phyloP scores from a whole-genome alignment of 2,329 filamentous ascomycete genomes.

The Xylariaceae sp. region DNA sequence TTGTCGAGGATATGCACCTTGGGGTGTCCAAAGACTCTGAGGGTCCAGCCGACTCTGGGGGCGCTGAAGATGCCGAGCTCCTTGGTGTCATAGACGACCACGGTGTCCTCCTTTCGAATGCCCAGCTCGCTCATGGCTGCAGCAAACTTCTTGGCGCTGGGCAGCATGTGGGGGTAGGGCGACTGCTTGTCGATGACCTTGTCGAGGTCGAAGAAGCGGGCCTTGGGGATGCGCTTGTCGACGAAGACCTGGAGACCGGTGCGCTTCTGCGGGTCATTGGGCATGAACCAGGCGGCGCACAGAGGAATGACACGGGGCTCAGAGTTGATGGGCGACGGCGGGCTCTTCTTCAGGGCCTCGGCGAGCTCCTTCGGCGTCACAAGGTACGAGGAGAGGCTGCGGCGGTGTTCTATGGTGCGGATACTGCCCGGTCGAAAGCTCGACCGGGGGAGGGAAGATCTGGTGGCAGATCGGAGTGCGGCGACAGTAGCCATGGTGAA shows the following conservation, averaged over 20 bases:
- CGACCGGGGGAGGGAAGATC: constrained; percentile 31
- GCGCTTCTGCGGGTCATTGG: constrained; percentile 74
- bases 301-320: constrained; percentile 79
- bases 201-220: constrained; percentile 95
- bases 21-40: constrained; percentile 81
- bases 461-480: constrained; percentile 35
- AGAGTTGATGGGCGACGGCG: constrained; percentile 70
- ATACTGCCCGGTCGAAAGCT: constrained; percentile 25
- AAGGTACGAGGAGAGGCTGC: constrained; percentile 70
- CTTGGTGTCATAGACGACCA: constrained; percentile 90
- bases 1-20: constrained; percentile 91
- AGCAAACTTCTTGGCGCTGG: constrained; percentile 71
- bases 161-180: constrained; percentile 95
- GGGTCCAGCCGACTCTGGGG: constrained; percentile 87
- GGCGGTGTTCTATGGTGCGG: constrained; percentile 32
- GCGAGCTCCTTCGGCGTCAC: constrained; percentile 78
- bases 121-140: constrained; percentile 83
- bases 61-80: constrained; percentile 93
- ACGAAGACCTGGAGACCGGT: constrained; percentile 75
- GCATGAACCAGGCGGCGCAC: constrained; percentile 93
- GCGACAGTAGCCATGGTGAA: constrained; percentile 35
- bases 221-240: constrained; percentile 75
- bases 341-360: constrained; percentile 74
- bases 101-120: constrained; percentile 76
- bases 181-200: constrained; percentile 80